Evolutionary conservation across 345 rosid genomes (phyloP), one percentile per base, ranked within the genome.

Genomic region (Garcia nutans): DNA sequence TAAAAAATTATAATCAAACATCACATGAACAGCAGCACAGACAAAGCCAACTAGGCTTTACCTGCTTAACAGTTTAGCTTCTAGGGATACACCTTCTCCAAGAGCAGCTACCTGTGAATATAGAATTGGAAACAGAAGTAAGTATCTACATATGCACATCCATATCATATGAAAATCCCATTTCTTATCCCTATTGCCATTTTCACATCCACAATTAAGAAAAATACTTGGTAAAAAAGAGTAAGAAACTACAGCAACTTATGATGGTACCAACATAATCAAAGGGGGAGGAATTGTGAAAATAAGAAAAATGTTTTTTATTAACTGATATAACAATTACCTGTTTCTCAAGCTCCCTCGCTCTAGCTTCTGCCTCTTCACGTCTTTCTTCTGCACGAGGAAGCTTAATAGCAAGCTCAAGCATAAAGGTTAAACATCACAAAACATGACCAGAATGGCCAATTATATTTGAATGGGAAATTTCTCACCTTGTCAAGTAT

Each of bases 331-430:
- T 33, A 33, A 33, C 4, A 55, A 75, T 24, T 41, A 91, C 99
- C 97, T 96, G 99, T 86, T 96, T 96, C 86, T 96, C 99, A 54
- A 96, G 97, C 86, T 92, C 98, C 84, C 88, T 89, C 28, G 97
- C 93, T 86, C 98, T 89, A 61, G 99, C 92, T 80, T 92, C 98
- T 28, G 93, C 91, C 83, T 93, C 98, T 86, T 86, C 89, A 0
- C 86, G 91, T 82, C 85, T 91, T 76, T 90, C 97, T 86, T 96
- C 98, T 22, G 91, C 94, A 62, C 23, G 74, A 2, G 79, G 94
- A 77, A 96, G 94, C 99, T 96, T 89, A 71, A 85, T 26, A 68
- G 45, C 66, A 73, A 67, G 57, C 41, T 78, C 72, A 79, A 52
- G 55, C 72, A 80, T 76, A 80, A 44, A 77, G 80, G 72, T 76